These are phyloP conservation scores for Ogataea pilisensis DNA, from an alignment of 805 yeast genomes.

Conservation along the genomic window DNA sequence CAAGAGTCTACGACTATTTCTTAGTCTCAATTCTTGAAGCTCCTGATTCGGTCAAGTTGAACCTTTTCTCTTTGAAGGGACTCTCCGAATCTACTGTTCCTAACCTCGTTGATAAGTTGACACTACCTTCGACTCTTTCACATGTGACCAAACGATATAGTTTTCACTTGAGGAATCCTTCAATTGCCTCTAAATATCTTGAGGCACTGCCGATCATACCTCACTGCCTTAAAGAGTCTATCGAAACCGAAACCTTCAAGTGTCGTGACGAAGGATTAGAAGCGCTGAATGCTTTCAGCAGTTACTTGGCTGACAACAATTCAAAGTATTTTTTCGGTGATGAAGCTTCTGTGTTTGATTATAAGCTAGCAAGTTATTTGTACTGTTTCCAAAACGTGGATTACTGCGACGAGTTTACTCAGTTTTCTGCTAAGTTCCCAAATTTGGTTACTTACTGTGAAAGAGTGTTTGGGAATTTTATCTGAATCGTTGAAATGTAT, in stretches of 20 bases:
- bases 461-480: constrained; percentile 11
- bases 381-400: constrained; percentile 15
- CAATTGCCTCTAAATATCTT: constrained; percentile 15
- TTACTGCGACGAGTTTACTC: constrained; percentile 8
- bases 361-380: constrained; percentile 21
- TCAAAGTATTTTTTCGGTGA: constrained; percentile 11
- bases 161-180: constrained; percentile 36
- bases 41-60: constrained; percentile 1
- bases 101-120: constrained; percentile 7
- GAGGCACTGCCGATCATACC: constrained; percentile 5
- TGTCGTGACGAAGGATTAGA: constrained; percentile 16
- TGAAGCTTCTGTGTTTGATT: constrained; percentile 19
- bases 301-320: constrained; percentile 1
- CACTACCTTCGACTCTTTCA: constrained; percentile 9
- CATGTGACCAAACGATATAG: constrained; percentile 29
- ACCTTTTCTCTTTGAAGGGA: constrained; percentile 10
- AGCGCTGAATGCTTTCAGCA: constrained; percentile 10
- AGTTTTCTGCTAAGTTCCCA: constrained; percentile 2
- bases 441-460: constrained; percentile 12
- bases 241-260: constrained; percentile 10
- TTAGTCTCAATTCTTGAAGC: constrained; percentile 12
- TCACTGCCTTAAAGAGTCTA: constrained; percentile 4
- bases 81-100: background rate
- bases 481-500: too few relatives aligned
- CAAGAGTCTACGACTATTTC: constrained; percentile 47